phyloP scores from a whole-genome alignment of 2,329 filamentous ascomycete species.

The Leptosphaerulina australis region DNA sequence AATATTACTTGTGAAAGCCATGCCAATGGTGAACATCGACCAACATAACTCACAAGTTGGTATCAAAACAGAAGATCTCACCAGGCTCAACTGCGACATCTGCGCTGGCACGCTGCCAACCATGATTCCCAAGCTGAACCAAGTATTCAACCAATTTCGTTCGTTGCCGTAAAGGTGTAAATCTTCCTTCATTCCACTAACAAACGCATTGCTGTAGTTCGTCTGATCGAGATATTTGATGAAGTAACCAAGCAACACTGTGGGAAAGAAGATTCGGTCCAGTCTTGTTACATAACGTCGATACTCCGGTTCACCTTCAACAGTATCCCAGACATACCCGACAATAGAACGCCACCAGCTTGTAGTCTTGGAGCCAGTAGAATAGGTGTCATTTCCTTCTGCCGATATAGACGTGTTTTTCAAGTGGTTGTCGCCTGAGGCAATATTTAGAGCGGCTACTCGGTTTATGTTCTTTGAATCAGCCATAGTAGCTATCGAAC shows the following conservation, averaged over 20 bases:
- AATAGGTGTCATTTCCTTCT: neutral
- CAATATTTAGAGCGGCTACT: neutral
- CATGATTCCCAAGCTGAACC: neutral
- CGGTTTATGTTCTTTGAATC: neutral
- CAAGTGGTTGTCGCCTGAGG: neutral
- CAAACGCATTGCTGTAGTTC: constrained; percentile 2
- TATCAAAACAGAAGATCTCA: neutral
- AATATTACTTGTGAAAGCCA: neutral
- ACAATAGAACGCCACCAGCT: neutral
- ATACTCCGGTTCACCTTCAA: neutral
- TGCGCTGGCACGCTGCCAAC: constrained; percentile 1
- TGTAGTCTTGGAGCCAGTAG: neutral
- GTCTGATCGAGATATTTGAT: constrained; percentile 2
- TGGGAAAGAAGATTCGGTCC: constrained; percentile 1
- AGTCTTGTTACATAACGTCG: constrained; percentile 1
- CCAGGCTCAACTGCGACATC: constrained; percentile 3
- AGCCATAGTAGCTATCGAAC: neutral
- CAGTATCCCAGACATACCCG: neutral
- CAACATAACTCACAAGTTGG: neutral
- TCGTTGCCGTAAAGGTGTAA: constrained; percentile 16
- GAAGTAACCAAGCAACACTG: neutral
- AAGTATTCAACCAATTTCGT: constrained; percentile 7
- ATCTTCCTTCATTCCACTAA: constrained; percentile 17
- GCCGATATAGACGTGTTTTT: neutral
- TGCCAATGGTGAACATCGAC: neutral